Evolutionary conservation across 495 filamentous ascomycete genomes (phyloP).

Genomic region (Aspergillus nanangensis): DNA sequence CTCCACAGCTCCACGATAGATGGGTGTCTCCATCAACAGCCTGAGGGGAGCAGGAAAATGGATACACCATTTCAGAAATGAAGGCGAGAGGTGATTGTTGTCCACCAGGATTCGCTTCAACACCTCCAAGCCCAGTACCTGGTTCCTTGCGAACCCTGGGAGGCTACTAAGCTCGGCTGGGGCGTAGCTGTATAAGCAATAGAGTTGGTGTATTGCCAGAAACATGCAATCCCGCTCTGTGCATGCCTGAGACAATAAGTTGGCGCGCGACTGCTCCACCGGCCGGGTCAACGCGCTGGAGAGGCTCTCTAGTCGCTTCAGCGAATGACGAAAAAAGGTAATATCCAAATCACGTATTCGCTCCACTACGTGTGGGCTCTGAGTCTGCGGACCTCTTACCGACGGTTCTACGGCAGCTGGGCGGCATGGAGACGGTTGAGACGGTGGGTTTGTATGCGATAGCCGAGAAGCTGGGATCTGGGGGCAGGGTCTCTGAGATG

Average conservation of each 20-base stretch:
- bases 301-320: too few species aligned
- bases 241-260: conserved; percentile 56
- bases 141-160: conserved; percentile 9
- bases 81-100: conserved; percentile 25
- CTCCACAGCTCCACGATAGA: conserved; percentile 20
- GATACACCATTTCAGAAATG: conserved; percentile 47
- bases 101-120: conserved; percentile 30
- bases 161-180: conserved; percentile 14
- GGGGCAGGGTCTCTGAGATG: too few species aligned
- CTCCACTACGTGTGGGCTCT: too few species aligned
- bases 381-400: too few species aligned
- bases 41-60: conserved; percentile 42
- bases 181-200: conserved; percentile 44
- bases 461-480: too few species aligned
- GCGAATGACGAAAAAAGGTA: too few species aligned
- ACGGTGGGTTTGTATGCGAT: too few species aligned
- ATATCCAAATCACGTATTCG: too few species aligned
- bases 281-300: conserved; percentile 7
- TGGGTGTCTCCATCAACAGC: conserved; percentile 15
- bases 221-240: conserved; percentile 54
- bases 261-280: conserved; percentile 49
- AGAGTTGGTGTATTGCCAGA: conserved; percentile 64
- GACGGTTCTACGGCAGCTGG: too few species aligned
- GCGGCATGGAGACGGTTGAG: too few species aligned
- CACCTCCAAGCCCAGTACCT: conserved; percentile 21